These are phyloP conservation scores for Penicillium corylophilum DNA, from an alignment of 2,329 filamentous ascomycete species.

Conservation along the genomic window DNA sequence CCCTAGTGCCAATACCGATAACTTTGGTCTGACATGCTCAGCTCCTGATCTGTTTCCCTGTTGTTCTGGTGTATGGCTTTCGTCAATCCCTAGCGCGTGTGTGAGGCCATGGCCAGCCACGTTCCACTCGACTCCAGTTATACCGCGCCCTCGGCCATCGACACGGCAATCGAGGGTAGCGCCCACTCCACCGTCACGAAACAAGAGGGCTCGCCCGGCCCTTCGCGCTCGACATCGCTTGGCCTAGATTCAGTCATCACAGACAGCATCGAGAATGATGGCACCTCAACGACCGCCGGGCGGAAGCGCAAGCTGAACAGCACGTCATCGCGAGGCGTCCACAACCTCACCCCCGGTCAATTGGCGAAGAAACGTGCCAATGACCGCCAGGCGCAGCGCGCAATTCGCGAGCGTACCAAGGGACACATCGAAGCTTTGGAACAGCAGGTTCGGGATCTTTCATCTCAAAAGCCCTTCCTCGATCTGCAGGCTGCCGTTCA, in stretches of 20 bases:
- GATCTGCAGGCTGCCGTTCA: conserved; percentile 74
- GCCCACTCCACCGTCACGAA: conserved; percentile 18
- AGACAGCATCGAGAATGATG: conserved; percentile 14
- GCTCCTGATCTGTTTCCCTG: background rate
- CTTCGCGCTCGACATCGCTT: conserved; percentile 24
- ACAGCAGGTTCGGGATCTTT: conserved; percentile 70
- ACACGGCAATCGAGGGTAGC: conserved; percentile 13
- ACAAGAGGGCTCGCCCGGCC: conserved; percentile 28
- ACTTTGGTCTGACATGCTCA: conserved; percentile 1
- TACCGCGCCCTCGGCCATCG: conserved; percentile 28
- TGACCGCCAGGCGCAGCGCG: conserved; percentile 82
- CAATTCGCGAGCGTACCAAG: conserved; percentile 79
- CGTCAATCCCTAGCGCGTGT: conserved; percentile 22
- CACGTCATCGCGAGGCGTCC: conserved; percentile 67
- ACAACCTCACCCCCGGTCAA: conserved; percentile 83
- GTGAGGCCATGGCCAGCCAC: conserved; percentile 37
- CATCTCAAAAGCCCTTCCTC: conserved; percentile 76
- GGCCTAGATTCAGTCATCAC: conserved; percentile 22
- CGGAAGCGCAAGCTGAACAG: conserved; percentile 45
- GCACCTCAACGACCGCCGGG: conserved; percentile 26
- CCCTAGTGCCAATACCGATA: conserved; percentile 4
- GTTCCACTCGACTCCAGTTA: conserved; percentile 24
- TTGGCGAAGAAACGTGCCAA: conserved; percentile 88
- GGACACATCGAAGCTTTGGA: conserved; percentile 75
- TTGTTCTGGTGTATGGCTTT: conserved; percentile 29